phyloP scores from a whole-genome alignment of 108 stramenopile genomes.

The Conticribra weissflogii region DNA sequence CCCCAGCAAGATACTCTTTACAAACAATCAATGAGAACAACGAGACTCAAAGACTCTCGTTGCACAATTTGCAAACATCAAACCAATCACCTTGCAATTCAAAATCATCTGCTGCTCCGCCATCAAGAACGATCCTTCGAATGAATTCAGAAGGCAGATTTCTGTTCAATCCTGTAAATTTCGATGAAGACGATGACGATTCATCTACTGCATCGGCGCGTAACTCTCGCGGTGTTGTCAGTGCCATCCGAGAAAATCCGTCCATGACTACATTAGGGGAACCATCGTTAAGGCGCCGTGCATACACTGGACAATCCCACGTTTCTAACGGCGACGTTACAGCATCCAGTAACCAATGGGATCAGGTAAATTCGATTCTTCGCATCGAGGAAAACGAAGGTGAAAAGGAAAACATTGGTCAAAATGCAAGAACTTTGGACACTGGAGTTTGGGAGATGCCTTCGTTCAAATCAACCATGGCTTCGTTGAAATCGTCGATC shows the following conservation, averaged over 20 bases:
- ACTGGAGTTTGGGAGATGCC: conserved; percentile 50
- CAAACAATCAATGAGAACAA: conserved; percentile 11
- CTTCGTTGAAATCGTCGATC: conserved; percentile 11
- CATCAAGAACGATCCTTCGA: conserved; percentile 17
- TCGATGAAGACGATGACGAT: conserved; percentile 18
- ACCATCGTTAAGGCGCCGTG: conserved; percentile 40
- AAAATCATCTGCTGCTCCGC: background rate
- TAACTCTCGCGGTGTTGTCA: background rate
- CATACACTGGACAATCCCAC: conserved; percentile 35
- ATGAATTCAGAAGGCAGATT: conserved; percentile 50
- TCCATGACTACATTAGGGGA: conserved; percentile 1
- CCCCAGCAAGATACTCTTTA: background rate
- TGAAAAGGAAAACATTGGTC: conserved; percentile 8
- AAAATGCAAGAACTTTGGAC: conserved; percentile 28
- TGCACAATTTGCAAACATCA: background rate
- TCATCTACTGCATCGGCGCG: conserved; percentile 2
- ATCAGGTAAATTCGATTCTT: conserved; percentile 46
- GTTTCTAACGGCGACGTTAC: conserved; percentile 22
- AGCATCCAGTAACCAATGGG: conserved; percentile 41
- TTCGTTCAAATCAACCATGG: conserved; percentile 18
- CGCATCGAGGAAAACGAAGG: conserved; percentile 20
- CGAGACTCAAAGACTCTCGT: background rate
- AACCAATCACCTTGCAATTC: background rate
- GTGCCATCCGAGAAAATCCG: background rate
- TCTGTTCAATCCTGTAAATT: conserved; percentile 23